Base-by-base conservation (phyloP, 257 asterid genomes). In the Solanum paucissectum region DNA sequence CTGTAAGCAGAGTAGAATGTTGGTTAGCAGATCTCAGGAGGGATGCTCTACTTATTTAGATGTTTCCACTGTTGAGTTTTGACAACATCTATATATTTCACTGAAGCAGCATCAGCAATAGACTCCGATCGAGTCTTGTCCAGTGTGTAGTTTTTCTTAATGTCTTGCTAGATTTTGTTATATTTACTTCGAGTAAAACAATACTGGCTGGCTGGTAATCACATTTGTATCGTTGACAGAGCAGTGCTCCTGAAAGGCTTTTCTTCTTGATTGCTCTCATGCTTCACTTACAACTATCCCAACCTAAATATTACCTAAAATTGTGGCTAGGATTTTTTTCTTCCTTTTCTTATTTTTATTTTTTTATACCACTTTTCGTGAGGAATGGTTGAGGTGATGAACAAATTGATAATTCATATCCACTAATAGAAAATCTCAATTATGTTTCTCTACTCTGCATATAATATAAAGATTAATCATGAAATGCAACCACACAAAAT, bases 1-100 rank as follows among this genome's bases (percentile, higher is more conserved):
- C 14, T 91, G 38, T 95, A 91, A 88, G 49, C 42, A 9, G 68
- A 29, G 76, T 29, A 38, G n/a, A 86, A 44, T 40, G 69, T 86
- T 86, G 34, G 62, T 44, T 46, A 18, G 68, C 84, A 29, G 40
- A 16, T 11, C 66, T 12, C 55, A n/a, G 52, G 85, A 72, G 60
- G 58, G 16, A 49, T 49, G 60, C 60, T 49, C 85, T 29, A 44
- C 32, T 46, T 16, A 46, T 27, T 27, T 37, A 16, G 85, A n/a
- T 27, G 42, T 46, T 81, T 58, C 55, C 18, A 46, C 68, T 46
- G 33, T 81, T 34, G 38, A 46, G 85, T 29, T 46, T 29, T 46
- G 68, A 16, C 11, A 29, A 9, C 37, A 29, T 81, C 40, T 46
- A 18, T 6, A 27, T 71, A n/a, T 46, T 79, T 16, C 20, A 29